Percentiles rank a stretch among this genome's conserved stretches.
These are phyloP conservation scores for Tricholoma hemisulphureum DNA, from an alignment of 768 basidiomycete species.

Conservation along the genomic window DNA sequence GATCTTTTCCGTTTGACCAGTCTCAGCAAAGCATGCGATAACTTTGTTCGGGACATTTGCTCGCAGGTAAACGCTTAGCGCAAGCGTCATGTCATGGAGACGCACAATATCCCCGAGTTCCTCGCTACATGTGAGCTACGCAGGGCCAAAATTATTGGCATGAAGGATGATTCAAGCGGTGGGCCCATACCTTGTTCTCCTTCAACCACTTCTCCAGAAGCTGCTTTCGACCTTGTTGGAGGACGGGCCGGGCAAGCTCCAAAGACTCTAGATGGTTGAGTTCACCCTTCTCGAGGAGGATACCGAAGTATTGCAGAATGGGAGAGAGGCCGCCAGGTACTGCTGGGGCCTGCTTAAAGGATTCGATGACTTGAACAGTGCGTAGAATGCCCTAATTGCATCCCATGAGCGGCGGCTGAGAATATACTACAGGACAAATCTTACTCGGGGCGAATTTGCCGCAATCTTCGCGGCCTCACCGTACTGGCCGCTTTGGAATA, in stretches of 20 bases:
- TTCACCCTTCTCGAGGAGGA: constrained; percentile 97
- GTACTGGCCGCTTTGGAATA: constrained; percentile 87
- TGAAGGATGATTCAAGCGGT: background rate
- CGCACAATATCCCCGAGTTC: constrained; percentile 98
- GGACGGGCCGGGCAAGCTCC: constrained; percentile 92
- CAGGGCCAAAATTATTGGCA: background rate
- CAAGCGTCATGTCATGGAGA: constrained; percentile 92
- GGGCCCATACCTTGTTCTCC: constrained; percentile 83
- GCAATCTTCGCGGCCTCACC: constrained; percentile 96
- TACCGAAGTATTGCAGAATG: constrained; percentile 97
- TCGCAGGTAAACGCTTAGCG: constrained; percentile 94
- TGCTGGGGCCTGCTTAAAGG: constrained; percentile 94
- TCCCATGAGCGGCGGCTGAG: background rate
- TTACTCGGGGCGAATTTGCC: constrained; percentile 90
- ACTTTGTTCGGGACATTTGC: constrained; percentile 99
- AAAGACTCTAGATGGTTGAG: constrained; percentile 95
- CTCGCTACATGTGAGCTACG: constrained; percentile 93
- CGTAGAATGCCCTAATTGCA: constrained; percentile 80
- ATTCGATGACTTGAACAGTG: constrained; percentile 92
- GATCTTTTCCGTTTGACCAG: constrained; percentile 98
- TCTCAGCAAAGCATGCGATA: constrained; percentile 98
- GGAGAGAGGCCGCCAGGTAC: constrained; percentile 89
- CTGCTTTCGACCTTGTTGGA: constrained; percentile 95
- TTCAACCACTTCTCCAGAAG: constrained; percentile 99
- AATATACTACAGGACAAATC: constrained; percentile 25